Conservation (phyloP, 2,329 filamentous ascomycete species). For the Phyllosticta capitalensis region DNA sequence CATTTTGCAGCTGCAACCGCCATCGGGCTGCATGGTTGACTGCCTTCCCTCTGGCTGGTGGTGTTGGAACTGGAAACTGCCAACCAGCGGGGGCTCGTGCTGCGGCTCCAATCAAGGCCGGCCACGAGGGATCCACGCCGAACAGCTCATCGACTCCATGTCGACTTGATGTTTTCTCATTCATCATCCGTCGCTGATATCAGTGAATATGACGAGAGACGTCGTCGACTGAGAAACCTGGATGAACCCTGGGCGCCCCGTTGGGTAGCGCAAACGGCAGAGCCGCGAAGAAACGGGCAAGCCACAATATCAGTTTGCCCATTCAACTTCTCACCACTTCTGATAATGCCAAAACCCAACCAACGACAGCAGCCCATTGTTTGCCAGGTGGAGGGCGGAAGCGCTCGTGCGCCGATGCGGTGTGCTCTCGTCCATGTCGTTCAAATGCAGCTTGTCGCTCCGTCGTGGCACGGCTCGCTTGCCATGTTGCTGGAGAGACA, state of each 20-base stretch:
- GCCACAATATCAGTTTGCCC: no score
- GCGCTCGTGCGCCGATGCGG: conserved; percentile 10
- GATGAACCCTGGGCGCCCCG: background rate
- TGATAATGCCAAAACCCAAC: background rate
- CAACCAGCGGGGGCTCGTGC: background rate
- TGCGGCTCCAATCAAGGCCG: conserved; percentile 6
- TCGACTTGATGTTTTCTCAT: background rate
- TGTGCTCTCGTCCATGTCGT: background rate
- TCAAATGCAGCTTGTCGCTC: background rate
- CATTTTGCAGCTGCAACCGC: background rate
- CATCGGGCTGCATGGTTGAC: background rate
- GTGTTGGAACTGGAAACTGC: conserved; percentile 5
- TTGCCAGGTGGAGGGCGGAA: background rate
- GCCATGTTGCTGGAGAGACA: background rate
- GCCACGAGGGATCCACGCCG: conserved; percentile 5
- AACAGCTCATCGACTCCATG: conserved; percentile 7
- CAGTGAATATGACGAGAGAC: background rate
- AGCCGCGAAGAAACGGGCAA: background rate
- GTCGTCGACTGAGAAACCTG: background rate
- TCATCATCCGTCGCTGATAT: no score
- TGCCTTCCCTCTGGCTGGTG: background rate
- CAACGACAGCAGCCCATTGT: background rate
- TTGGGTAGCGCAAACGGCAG: background rate
- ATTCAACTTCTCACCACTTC: no score
- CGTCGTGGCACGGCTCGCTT: background rate